A percentile compares a stretch with the other conserved stretches of the same genome.
phyloP scores from a whole-genome alignment of 1,284 basidiomycete species.

The Puccinia coronata region DNA sequence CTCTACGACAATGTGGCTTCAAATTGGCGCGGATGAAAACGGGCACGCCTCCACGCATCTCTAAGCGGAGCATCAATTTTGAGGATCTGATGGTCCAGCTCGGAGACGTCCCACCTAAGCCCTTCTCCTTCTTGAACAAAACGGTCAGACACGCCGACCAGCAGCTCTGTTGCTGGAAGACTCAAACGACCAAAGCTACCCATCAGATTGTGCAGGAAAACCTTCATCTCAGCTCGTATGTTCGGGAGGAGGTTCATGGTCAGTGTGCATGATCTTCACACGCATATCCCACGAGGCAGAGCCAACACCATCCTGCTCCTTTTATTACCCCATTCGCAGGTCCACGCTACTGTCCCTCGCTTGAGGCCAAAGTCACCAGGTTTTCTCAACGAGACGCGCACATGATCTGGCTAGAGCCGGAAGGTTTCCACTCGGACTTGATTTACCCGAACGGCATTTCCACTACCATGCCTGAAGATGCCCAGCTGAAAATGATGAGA shows the following conservation, averaged over 20 bases:
- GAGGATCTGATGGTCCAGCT: constrained; percentile 65
- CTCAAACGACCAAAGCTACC: constrained; percentile 71
- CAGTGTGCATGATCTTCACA: not conserved
- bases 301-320: not conserved
- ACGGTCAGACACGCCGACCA: constrained; percentile 64
- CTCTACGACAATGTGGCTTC: constrained; percentile 74
- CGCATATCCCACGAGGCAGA: not conserved
- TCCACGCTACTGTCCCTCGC: constrained; percentile 84
- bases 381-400: constrained; percentile 74
- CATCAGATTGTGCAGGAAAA: constrained; percentile 73
- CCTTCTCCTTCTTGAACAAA: constrained; percentile 53
- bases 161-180: constrained; percentile 74
- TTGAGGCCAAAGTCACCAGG: constrained; percentile 80
- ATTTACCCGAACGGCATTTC: constrained; percentile 89
- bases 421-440: constrained; percentile 80
- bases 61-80: constrained; percentile 71
- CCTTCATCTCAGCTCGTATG: constrained; percentile 74
- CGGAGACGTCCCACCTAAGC: constrained; percentile 55
- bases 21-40: constrained; percentile 80
- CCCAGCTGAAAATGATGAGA: constrained; percentile 75
- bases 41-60: constrained; percentile 80
- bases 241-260: constrained; percentile 83
- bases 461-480: constrained; percentile 78
- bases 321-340: constrained; percentile 64
- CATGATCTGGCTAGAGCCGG: constrained; percentile 83